Evolutionary conservation across 768 basidiomycete species (phyloP).

Genomic region (Tremella fuciformis): DNA sequence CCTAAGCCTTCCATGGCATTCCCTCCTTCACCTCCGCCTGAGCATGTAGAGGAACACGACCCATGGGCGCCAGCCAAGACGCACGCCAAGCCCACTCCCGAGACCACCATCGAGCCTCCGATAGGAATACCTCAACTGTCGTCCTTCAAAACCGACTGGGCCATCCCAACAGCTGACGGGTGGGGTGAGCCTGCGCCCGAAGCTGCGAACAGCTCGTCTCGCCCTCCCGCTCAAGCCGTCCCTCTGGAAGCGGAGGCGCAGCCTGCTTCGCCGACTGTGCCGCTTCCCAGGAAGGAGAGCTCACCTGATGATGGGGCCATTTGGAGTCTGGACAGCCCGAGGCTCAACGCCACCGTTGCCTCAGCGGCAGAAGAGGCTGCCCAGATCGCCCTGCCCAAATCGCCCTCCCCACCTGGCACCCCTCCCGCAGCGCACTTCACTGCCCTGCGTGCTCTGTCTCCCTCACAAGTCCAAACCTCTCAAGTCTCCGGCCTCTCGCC

Average conservation of each 20-base stretch:
- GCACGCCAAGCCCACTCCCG: not conserved
- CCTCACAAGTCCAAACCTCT: constrained; percentile 1
- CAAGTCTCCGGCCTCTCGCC: constrained; percentile 8
- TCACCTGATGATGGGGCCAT: not conserved
- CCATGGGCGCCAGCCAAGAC: constrained; percentile 30
- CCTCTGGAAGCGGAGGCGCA: not conserved
- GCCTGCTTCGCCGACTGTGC: not conserved
- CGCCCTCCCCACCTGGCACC: constrained; percentile 1
- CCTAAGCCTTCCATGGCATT: not conserved
- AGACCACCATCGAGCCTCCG: not conserved
- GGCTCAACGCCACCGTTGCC: not conserved
- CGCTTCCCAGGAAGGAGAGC: not conserved
- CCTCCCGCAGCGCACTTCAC: constrained; percentile 1
- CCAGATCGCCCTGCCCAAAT: constrained; percentile 2
- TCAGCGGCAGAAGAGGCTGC: not conserved
- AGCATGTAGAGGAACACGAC: constrained; percentile 29
- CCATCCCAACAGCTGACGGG: constrained; percentile 4
- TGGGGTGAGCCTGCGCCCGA: constrained; percentile 7
- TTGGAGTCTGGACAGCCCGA: constrained; percentile 7
- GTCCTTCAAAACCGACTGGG: not conserved
- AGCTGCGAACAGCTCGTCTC: not conserved
- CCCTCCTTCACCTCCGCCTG: constrained; percentile 14
- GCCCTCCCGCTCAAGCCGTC: not conserved
- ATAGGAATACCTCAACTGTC: not conserved
- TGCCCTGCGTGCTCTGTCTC: not conserved